Evolutionary conservation across 2,329 filamentous ascomycete species (phyloP).

Genomic region (Fusarium temperatum): DNA sequence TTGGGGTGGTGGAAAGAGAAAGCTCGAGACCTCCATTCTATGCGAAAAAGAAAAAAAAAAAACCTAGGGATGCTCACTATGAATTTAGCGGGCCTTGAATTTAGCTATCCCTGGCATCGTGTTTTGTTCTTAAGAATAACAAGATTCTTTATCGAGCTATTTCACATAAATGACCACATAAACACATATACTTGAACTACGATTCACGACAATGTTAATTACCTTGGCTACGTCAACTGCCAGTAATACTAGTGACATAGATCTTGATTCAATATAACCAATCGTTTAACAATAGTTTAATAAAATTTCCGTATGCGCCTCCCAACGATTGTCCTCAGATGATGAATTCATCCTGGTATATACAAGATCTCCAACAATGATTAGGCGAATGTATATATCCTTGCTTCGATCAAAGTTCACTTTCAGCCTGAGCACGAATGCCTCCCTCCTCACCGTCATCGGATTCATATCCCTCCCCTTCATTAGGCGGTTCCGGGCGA

Average conservation of each 20-base stretch:
- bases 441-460: slow-evolving; percentile 1
- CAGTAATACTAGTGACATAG: no score
- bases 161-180: not conserved
- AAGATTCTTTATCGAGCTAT: not conserved
- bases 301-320: not conserved
- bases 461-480: not conserved
- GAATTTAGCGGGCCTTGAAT: not conserved
- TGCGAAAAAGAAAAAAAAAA: not conserved
- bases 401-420: slow-evolving; percentile 21
- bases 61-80: not conserved
- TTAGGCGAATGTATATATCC: not conserved
- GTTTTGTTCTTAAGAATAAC: not conserved
- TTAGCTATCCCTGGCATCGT: not conserved
- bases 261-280: not conserved
- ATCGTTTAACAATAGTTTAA: not conserved
- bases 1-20: not conserved
- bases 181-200: not conserved
- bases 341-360: not conserved
- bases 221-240: not conserved
- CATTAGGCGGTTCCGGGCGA: slow-evolving; percentile 7
- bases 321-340: not conserved
- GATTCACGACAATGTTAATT: not conserved
- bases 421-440: slow-evolving; percentile 17
- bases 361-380: not conserved
- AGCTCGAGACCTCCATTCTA: not conserved